A percentile compares a stretch with the other conserved stretches of the same genome.
Conservation (phyloP, 2,329 filamentous ascomycete genomes). For the Monosporascus sp. region DNA sequence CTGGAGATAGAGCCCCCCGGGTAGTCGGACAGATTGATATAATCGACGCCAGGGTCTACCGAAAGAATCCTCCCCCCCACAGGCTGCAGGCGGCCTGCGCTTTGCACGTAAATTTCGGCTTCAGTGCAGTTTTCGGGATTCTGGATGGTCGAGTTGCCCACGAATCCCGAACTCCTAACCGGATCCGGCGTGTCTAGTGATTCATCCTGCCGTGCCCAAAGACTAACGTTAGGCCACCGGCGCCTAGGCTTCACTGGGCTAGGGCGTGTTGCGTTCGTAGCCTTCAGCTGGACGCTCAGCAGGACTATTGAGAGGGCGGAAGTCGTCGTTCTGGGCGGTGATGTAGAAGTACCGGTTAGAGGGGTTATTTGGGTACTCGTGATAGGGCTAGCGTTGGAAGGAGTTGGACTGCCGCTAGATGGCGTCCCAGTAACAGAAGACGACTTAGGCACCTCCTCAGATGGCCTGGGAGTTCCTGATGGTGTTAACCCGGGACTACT, state of each 20-base stretch:
- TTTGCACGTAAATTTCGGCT: constrained; percentile 8
- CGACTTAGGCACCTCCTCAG: neutral
- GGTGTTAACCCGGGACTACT: neutral
- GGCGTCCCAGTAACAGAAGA: neutral
- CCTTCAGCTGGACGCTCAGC: neutral
- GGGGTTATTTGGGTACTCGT: neutral
- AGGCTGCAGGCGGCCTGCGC: constrained; percentile 6
- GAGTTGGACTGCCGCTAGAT: neutral
- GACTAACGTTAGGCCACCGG: neutral
- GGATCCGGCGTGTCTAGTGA: constrained; percentile 1
- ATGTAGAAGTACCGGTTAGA: neutral
- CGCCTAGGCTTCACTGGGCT: neutral
- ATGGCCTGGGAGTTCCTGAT: neutral
- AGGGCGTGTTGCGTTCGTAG: neutral
- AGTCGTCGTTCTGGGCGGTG: neutral
- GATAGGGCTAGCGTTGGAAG: neutral
- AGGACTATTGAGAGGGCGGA: neutral
- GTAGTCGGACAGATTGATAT: constrained; percentile 8
- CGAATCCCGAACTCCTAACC: constrained; percentile 2
- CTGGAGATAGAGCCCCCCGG: constrained; percentile 5
- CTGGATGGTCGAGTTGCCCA: constrained; percentile 4
- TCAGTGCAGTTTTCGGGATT: constrained; percentile 8
- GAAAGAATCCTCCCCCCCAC: constrained; percentile 4
- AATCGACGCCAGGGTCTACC: constrained; percentile 8
- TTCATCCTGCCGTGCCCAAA: neutral